Conservation (phyloP, 23 red algal species). For the Agarophyton chilense region DNA sequence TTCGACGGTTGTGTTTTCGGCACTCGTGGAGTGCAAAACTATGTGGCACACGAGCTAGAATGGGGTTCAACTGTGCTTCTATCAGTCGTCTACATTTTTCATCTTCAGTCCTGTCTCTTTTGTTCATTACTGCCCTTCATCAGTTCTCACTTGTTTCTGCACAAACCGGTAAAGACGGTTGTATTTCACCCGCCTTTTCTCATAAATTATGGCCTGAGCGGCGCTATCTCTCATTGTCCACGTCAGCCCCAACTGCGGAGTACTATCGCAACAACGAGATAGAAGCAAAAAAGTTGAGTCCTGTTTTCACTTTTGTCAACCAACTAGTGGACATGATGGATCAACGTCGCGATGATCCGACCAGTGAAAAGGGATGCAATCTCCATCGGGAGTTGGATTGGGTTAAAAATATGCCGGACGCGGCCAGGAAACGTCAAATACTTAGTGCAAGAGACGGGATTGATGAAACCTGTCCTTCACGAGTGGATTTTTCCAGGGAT, state of each 20-base stretch:
- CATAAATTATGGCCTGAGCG: not conserved
- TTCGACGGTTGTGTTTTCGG: not conserved
- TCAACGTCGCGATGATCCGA: not conserved
- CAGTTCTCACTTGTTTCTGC: not conserved
- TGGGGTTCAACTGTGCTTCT: not conserved
- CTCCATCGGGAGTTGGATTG: not conserved
- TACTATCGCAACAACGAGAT: not conserved
- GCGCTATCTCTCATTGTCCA: not conserved
- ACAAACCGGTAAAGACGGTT: not conserved
- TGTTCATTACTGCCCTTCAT: not conserved
- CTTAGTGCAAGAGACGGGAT: not conserved
- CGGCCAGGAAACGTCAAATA: not conserved
- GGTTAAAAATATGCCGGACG: not conserved
- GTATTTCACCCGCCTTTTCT: not conserved
- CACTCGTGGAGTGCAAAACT: not conserved
- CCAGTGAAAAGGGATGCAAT: not conserved
- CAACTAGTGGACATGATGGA: not conserved
- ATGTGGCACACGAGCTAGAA: not conserved
- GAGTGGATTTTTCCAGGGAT: not conserved
- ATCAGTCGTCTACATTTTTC: not conserved
- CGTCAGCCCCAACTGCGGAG: not conserved
- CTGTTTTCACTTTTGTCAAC: not conserved
- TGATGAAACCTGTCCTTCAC: not conserved
- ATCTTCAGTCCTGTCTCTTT: not conserved
- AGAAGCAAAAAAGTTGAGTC: not conserved